These are phyloP conservation scores for Starmera dryadoides DNA, from an alignment of 805 yeast species.

Conservation along the genomic window DNA sequence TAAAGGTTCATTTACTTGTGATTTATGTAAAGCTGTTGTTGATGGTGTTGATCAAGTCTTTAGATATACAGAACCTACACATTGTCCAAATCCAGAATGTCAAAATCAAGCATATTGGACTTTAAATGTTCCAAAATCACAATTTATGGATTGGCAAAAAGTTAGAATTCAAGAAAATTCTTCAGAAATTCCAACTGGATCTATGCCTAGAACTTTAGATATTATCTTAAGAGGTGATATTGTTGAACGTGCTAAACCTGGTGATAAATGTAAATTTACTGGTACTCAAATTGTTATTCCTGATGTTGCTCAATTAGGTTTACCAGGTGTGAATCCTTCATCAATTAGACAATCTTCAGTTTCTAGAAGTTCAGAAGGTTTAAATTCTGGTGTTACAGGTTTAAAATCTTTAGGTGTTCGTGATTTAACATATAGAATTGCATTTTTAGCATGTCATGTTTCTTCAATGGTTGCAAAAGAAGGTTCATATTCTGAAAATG, in stretches of 20 bases:
- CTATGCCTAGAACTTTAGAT: slow-evolving; percentile 96
- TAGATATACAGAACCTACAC: slow-evolving; percentile 90
- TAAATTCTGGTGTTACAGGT: slow-evolving; percentile 84
- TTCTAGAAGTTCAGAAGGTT: slow-evolving; percentile 45
- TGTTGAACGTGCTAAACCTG: slow-evolving; percentile 95
- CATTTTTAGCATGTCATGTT: slow-evolving; percentile 89
- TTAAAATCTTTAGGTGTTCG: slow-evolving; percentile 80
- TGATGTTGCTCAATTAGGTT: slow-evolving; percentile 85
- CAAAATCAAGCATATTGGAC: slow-evolving; percentile 84
- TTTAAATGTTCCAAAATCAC: slow-evolving; percentile 72
- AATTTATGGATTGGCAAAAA: slow-evolving; percentile 93
- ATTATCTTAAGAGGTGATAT: slow-evolving; percentile 88
- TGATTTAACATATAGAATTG: slow-evolving; percentile 85
- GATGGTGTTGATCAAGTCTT: slow-evolving; percentile 90
- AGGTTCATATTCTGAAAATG: slow-evolving; percentile 29
- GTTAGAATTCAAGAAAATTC: slow-evolving; percentile 94
- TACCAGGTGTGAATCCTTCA: slow-evolving; percentile 91
- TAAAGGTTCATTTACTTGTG: slow-evolving; percentile 84
- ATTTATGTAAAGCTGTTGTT: slow-evolving; percentile 74
- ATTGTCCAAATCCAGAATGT: slow-evolving; percentile 84
- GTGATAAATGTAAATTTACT: slow-evolving; percentile 88
- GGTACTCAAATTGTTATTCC: slow-evolving; percentile 95
- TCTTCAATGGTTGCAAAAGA: slow-evolving; percentile 44
- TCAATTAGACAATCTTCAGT: slow-evolving; percentile 61
- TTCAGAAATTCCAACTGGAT: slow-evolving; percentile 95